Base-by-base conservation (phyloP, 2,329 filamentous ascomycete genomes). In the Aspergillus pseudonomiae region DNA sequence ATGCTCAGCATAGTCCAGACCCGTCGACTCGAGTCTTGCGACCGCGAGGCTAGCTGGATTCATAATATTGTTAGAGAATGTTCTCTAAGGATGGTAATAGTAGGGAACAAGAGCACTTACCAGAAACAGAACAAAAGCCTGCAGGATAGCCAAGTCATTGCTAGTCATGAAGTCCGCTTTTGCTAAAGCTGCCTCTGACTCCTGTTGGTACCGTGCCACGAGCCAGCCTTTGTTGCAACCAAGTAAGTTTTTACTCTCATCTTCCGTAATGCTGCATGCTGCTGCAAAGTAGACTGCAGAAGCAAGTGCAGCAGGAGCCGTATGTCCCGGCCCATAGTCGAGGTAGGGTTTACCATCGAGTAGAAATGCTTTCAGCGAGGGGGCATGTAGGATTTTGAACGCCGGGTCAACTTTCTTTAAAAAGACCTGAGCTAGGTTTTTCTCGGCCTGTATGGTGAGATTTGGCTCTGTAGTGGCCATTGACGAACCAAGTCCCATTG, bases 1-100 rank as follows among this genome's bases (percentile, higher is more conserved):
- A 77, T 70, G 57, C 69, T 69, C 19, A 74, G 54, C 73, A 77
- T 74, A 4, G 74, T 77, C 74, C 75, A 77, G 7, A 73, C 70
- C n/a, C 73, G 68, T 43, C 74, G 70, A 41, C 69, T 75, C 64
- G 74, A 72, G 58, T 76, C 73, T 61, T 74, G 73, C 5, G 66
- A 71, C 21, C 74, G 71, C 16, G 61, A 63, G 1, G 63, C 43
- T 24, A 67, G 28, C 65, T 67, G 21, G 16, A 21, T 57, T 28
- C 14, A 5, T 39, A 28, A 26, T 57, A 46, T 43, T 14, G 62
- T 34, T 43, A 12, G 28, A 24, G 6, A 4, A 3, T 43, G 1
- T 52, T 60, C 19, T 16, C 21, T 48, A 16, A 16, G 5, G 12
- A 19, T 43, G 11, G 6, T 46, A 6, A n/a, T 4, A 30, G 4